Conservation (phyloP, 495 filamentous ascomycete species). For the Choiromyces venosus region DNA sequence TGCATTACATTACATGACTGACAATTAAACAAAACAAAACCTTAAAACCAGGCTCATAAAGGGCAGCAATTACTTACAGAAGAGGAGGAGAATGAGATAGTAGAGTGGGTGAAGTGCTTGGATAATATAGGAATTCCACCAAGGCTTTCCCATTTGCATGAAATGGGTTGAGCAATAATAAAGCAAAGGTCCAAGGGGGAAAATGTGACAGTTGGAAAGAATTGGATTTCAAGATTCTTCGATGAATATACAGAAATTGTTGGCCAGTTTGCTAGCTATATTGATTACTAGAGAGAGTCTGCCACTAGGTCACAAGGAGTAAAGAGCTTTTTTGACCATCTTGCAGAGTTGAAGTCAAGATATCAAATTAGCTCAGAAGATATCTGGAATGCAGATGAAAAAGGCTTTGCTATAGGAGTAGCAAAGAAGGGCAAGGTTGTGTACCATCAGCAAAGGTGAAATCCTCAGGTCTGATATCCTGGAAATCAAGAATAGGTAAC, state of each 20-base stretch:
- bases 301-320: neutral
- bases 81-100: conserved; percentile 8
- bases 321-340: conserved; percentile 1
- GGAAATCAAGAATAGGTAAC: conserved; percentile 22
- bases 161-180: neutral
- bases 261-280: neutral
- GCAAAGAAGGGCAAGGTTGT: conserved; percentile 8
- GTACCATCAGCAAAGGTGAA: neutral
- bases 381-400: conserved; percentile 12
- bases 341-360: neutral
- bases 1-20: neutral
- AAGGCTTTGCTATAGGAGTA: conserved; percentile 7
- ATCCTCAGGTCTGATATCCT: conserved; percentile 3
- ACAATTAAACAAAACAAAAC: neutral
- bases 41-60: conserved; percentile 1
- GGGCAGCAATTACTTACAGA: conserved; percentile 5
- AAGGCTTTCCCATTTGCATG: conserved; percentile 3
- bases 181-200: neutral
- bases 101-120: conserved; percentile 7
- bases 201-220: neutral
- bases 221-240: conserved; percentile 13
- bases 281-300: conserved; percentile 12
- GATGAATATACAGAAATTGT: conserved; percentile 4
- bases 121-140: no score
- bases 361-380: neutral